These are phyloP conservation scores for Fusarium incarnatum DNA, from an alignment of 2,329 filamentous ascomycete genomes.

Conservation along the genomic window DNA sequence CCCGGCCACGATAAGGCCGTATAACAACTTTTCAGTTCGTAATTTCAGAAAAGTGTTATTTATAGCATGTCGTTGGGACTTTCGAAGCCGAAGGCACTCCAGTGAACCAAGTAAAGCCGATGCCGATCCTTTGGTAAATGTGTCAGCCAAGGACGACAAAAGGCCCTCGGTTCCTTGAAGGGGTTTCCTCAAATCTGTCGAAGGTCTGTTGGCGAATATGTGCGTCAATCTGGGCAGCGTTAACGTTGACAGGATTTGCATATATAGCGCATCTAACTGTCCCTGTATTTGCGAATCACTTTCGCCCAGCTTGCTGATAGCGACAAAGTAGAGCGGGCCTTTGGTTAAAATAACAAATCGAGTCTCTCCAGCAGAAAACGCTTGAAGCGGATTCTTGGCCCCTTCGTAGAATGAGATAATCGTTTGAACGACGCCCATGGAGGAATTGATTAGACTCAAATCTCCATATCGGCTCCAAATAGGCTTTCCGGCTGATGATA, in stretches of 20 bases:
- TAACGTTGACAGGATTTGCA: conserved; percentile 96
- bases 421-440: conserved; percentile 95
- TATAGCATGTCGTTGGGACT: conserved; percentile 85
- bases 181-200: conserved; percentile 91
- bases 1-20: conserved; percentile 92
- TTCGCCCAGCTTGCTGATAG: conserved; percentile 91
- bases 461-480: conserved; percentile 97
- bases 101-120: conserved; percentile 89
- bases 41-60: conserved; percentile 88
- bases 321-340: conserved; percentile 91
- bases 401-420: conserved; percentile 97
- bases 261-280: conserved; percentile 94
- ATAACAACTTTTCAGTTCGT: conserved; percentile 82
- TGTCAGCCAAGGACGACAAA: conserved; percentile 91
- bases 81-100: conserved; percentile 92
- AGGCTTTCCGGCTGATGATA: conserved; percentile 95
- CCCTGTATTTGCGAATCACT: conserved; percentile 87
- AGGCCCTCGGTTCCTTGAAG: conserved; percentile 91
- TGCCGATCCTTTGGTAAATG: conserved; percentile 91
- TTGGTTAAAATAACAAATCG: conserved; percentile 88
- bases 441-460: conserved; percentile 87
- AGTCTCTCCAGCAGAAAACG: conserved; percentile 87
- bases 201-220: conserved; percentile 90
- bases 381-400: conserved; percentile 78
- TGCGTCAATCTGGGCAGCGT: conserved; percentile 88